Evolutionary conservation across 2,329 filamentous ascomycete genomes (phyloP).

Genomic region (Nectriaceae sp.): DNA sequence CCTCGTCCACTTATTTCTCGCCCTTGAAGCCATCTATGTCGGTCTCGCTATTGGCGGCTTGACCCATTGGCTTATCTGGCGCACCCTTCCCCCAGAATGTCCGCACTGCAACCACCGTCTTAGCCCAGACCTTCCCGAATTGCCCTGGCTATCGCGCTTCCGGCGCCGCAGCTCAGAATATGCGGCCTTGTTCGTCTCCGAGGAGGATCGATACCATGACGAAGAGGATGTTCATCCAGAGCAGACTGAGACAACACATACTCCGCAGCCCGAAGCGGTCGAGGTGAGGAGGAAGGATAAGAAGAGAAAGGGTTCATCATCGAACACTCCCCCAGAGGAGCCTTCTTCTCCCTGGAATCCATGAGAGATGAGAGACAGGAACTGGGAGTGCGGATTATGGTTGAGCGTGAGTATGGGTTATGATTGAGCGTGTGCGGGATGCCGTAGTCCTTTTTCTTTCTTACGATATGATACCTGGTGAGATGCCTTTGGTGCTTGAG

Average conservation of each 20-base stretch:
- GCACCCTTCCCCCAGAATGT: slow-evolving; percentile 40
- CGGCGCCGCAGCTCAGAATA: slow-evolving; percentile 19
- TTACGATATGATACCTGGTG: too few relatives aligned
- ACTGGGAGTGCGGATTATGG: too few relatives aligned
- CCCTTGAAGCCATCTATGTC: slow-evolving; percentile 39
- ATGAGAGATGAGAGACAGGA: too few relatives aligned
- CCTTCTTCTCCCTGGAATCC: slow-evolving; percentile 8
- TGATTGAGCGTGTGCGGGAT: too few relatives aligned
- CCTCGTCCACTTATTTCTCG: slow-evolving; percentile 39
- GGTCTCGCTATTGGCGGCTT: slow-evolving; percentile 42
- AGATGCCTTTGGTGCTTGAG: too few relatives aligned
- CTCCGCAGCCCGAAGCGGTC: slow-evolving; percentile 21
- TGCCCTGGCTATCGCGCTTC: slow-evolving; percentile 36
- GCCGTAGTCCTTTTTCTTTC: too few relatives aligned
- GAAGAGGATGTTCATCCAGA: slow-evolving; percentile 27
- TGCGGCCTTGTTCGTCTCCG: slow-evolving; percentile 23
- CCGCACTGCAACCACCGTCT: slow-evolving; percentile 42
- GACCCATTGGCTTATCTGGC: slow-evolving; percentile 42
- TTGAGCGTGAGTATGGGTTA: too few relatives aligned
- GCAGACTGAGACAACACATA: slow-evolving; percentile 6
- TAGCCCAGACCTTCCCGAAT: slow-evolving; percentile 37
- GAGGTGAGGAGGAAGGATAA: slow-evolving; percentile 24
- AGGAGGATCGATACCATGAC: slow-evolving; percentile 29
- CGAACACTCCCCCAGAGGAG: slow-evolving; percentile 22
- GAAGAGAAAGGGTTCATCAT: slow-evolving; percentile 24